Conservation (phyloP, 2,329 filamentous ascomycete genomes). For the Tolypocladium pustulatum region DNA sequence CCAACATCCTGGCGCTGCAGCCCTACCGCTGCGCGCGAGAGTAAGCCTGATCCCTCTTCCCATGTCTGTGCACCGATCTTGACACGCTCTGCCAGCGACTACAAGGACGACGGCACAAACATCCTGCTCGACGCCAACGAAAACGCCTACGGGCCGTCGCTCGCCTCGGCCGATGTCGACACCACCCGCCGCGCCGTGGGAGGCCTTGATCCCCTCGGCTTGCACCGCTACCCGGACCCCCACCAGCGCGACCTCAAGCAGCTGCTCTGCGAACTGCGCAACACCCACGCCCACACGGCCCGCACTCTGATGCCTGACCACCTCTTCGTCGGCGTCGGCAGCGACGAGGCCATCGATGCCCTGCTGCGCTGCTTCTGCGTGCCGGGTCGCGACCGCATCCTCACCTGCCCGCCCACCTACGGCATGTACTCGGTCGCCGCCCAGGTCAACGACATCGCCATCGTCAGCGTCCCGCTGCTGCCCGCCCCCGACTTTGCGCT, state of each 20-base stretch:
- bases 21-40: constrained; percentile 77
- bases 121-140: constrained; percentile 96
- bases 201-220: constrained; percentile 60
- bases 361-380: constrained; percentile 87
- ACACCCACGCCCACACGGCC: constrained; percentile 69
- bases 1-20: constrained; percentile 66
- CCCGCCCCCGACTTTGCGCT: constrained; percentile 63
- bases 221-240: constrained; percentile 94
- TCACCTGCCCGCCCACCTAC: constrained; percentile 93
- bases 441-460: constrained; percentile 80
- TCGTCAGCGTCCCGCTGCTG: constrained; percentile 78
- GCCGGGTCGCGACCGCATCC: constrained; percentile 77
- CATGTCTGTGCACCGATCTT: neutral
- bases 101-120: constrained; percentile 96
- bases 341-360: constrained; percentile 93
- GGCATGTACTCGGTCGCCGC: constrained; percentile 97
- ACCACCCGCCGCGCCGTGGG: constrained; percentile 23
- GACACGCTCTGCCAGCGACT: constrained; percentile 55
- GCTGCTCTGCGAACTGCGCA: constrained; percentile 76
- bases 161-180: constrained; percentile 41
- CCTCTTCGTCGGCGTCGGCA: constrained; percentile 90
- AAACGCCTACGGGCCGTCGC: constrained; percentile 83
- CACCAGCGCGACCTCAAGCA: constrained; percentile 85
- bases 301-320: constrained; percentile 67
- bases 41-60: constrained; percentile 36